These are phyloP conservation scores for Xylaria arbuscula DNA, from an alignment of 2,329 filamentous ascomycete species.

Conservation along the genomic window DNA sequence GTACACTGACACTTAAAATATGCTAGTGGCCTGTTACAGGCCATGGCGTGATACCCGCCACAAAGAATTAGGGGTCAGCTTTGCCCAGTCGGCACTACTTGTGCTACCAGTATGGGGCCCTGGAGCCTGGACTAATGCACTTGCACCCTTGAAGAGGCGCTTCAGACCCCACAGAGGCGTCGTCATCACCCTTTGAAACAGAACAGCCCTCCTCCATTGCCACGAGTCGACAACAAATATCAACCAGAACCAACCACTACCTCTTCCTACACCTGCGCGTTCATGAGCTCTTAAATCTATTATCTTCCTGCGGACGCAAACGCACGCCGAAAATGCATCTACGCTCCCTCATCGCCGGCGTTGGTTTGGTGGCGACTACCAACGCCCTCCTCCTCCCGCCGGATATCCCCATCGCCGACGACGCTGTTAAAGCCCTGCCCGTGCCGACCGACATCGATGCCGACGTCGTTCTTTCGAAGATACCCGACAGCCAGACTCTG, in stretches of 20 bases:
- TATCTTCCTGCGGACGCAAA: conserved; percentile 20
- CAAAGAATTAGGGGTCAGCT: neutral
- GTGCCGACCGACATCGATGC: conserved; percentile 42
- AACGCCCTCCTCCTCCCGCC: conserved; percentile 50
- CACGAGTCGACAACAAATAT: conserved; percentile 1
- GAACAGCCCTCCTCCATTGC: conserved; percentile 5
- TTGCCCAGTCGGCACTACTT: neutral
- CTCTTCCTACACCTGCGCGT: conserved; percentile 16
- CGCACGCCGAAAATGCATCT: conserved; percentile 48
- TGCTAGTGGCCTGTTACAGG: neutral
- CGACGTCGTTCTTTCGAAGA: conserved; percentile 34
- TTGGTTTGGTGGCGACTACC: conserved; percentile 51
- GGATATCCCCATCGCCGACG: conserved; percentile 44
- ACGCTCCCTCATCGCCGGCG: conserved; percentile 50
- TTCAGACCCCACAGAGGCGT: conserved; percentile 22
- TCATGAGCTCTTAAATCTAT: conserved; percentile 27
- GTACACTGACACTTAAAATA: neutral
- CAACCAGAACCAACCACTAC: neutral
- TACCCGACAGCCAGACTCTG: conserved; percentile 43
- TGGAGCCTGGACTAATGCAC: neutral
- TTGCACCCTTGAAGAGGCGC: neutral
- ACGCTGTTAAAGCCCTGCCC: conserved; percentile 47
- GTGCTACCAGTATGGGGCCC: neutral
- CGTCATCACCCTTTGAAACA: conserved; percentile 29
- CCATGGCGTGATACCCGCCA: neutral